Base-by-base conservation (phyloP, 495 filamentous ascomycete species). In the Pseudomonodictys pantanalensis region DNA sequence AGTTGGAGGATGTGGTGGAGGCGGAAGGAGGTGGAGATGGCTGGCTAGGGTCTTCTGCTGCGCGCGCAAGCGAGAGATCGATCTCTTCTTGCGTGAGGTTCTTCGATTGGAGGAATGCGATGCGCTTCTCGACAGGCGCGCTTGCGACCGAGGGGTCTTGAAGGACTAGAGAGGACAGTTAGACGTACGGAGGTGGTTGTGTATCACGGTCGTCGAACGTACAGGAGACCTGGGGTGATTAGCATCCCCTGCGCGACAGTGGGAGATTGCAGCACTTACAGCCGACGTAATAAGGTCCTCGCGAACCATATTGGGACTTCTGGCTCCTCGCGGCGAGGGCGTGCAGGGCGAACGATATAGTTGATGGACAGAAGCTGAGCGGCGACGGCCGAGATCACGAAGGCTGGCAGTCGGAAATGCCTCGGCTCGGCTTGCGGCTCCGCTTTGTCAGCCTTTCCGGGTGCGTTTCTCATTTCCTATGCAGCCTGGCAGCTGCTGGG, bases 1-100 rank as follows among this genome's bases (percentile, higher is more conserved):
- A 71, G 48, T 57, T 60, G 12, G 71, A 43, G 29, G 62, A 68
- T 18, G 76, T 56, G 6, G 77, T 60, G 10, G 75, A 51, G 29
- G 76, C 56, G 26, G 67, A 62, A 42, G 75, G 57, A 30, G 70
- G 68, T 25, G 78, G 62, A 44, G 73, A 66, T 42, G 78, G 68
- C n/a, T 80, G 68, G 26, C 65, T 59, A 56, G 69, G 35, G 28
- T 81, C 77, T 56, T 86, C 80, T 28, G 84, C 83, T 35, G 81
- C 83, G 60, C 92, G 82, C 38, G 88, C 83, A 52, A 99, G 81
- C 18, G 93, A 88, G 32, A 83, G 75, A 68, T 91, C 89, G 56
- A 99, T 85, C 73, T 99, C 93, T 73, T 97, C 91, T 73, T 91
- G 89, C 2, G 92, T 97, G 15, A 99, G 81, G 69, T 97, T 97